Conservation (phyloP, 768 basidiomycete genomes). For the Lentinula aciculospora region DNA sequence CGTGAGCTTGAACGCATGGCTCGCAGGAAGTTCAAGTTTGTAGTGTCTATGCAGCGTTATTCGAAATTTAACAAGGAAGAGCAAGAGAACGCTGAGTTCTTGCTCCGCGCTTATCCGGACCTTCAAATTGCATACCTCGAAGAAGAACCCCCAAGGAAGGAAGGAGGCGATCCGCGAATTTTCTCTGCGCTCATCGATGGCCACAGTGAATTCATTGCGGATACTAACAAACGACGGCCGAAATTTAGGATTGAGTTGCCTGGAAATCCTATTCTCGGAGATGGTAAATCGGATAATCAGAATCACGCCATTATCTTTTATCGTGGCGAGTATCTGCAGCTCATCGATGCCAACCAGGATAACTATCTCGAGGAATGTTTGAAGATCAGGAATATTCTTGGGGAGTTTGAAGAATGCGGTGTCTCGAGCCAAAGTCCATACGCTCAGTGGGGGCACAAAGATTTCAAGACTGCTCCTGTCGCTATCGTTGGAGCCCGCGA, state of each 20-base stretch:
- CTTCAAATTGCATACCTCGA: constrained; percentile 98
- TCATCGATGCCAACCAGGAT: constrained; percentile 99
- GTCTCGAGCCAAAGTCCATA: constrained; percentile 89
- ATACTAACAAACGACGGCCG: constrained; percentile 83
- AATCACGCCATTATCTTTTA: constrained; percentile 99
- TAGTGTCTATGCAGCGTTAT: constrained; percentile 99
- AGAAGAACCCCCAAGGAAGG: constrained; percentile 90
- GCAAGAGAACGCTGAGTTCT: constrained; percentile 97
- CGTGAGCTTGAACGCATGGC: constrained; percentile 97
- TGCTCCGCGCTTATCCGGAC: constrained; percentile 96
- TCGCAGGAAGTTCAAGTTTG: constrained; percentile 96
- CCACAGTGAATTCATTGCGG: constrained; percentile 90
- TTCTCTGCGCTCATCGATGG: constrained; percentile 98
- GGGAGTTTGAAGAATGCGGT: constrained; percentile 92
- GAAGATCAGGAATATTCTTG: constrained; percentile 97
- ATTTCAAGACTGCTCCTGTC: constrained; percentile 84
- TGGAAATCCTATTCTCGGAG: constrained; percentile 97
- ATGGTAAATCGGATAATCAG: constrained; percentile 99
- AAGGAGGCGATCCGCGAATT: constrained; percentile 91
- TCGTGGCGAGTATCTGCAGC: constrained; percentile 97
- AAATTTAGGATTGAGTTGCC: constrained; percentile 99
- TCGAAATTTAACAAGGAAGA: constrained; percentile 99
- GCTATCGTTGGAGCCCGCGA: constrained; percentile 98
- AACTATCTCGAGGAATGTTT: constrained; percentile 99
- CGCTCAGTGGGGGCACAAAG: constrained; percentile 81